These are phyloP conservation scores for Taphrina deformans DNA, from an alignment of 1,139 yeast genomes.

Conservation along the genomic window DNA sequence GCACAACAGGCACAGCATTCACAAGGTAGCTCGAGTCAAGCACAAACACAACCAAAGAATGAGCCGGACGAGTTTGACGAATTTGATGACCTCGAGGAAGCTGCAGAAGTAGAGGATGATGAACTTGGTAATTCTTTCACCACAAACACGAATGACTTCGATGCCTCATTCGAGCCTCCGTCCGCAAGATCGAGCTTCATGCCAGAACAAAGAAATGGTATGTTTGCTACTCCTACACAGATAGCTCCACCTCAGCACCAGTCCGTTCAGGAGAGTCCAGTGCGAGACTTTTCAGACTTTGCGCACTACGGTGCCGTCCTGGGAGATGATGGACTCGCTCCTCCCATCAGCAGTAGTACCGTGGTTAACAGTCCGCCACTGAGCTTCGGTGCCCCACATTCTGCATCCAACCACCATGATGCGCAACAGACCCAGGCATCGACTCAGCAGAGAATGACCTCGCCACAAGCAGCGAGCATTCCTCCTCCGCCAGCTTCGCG, in stretches of 20 bases:
- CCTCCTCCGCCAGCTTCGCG: constrained; percentile 23
- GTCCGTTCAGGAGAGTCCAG: constrained; percentile 18
- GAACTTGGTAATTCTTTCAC: constrained; percentile 18
- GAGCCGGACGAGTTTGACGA: constrained; percentile 23
- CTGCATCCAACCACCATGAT: background rate
- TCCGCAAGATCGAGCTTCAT: constrained; percentile 13
- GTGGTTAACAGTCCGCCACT: background rate
- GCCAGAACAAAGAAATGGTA: background rate
- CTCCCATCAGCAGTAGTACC: background rate
- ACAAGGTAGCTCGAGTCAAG: background rate
- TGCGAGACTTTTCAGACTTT: constrained; percentile 25
- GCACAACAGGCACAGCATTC: background rate
- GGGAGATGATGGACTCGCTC: constrained; percentile 12
- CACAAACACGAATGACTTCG: constrained; percentile 19
- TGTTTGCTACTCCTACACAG: background rate
- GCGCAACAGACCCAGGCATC: background rate
- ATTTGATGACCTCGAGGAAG: constrained; percentile 33
- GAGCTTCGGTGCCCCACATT: background rate
- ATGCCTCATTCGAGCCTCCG: constrained; percentile 18
- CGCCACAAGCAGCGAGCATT: background rate
- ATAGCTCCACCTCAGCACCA: background rate
- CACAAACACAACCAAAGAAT: background rate
- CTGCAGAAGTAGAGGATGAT: constrained; percentile 26
- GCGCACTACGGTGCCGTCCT: constrained; percentile 27
- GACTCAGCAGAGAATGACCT: background rate